These are phyloP conservation scores for Penicillium nordicum DNA, from an alignment of 2,329 filamentous ascomycete genomes.

Conservation along the genomic window DNA sequence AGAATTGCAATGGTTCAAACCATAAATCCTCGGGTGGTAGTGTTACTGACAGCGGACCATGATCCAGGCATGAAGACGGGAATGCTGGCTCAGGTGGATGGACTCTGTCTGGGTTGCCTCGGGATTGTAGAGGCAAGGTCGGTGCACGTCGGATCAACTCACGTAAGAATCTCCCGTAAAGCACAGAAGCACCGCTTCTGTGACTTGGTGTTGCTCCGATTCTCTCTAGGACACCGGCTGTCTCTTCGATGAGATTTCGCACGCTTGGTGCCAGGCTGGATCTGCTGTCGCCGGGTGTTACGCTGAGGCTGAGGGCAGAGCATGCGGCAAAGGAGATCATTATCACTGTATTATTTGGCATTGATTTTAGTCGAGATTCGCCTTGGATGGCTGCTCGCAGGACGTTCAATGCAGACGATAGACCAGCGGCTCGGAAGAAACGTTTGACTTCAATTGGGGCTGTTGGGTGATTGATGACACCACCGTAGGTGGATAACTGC, in stretches of 20 bases:
- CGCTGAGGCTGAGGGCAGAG: constrained; percentile 63
- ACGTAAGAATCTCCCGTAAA: constrained; percentile 57
- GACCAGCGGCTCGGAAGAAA: constrained; percentile 68
- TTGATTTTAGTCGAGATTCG: constrained; percentile 65
- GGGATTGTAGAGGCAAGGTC: constrained; percentile 16
- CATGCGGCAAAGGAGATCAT: constrained; percentile 75
- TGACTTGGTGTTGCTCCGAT: constrained; percentile 65
- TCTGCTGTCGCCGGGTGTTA: constrained; percentile 53
- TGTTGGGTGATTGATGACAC: constrained; percentile 70
- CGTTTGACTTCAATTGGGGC: constrained; percentile 67
- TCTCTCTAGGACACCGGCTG: constrained; percentile 64
- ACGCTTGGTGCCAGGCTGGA: constrained; percentile 62
- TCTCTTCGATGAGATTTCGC: constrained; percentile 63
- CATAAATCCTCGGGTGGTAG: constrained; percentile 38
- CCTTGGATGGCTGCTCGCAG: constrained; percentile 71
- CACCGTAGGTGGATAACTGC: constrained; percentile 69
- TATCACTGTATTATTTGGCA: constrained; percentile 75
- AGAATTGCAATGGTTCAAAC: constrained; percentile 59
- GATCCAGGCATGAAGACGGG: constrained; percentile 9
- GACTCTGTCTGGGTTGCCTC: constrained; percentile 3
- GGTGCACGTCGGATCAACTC: constrained; percentile 45
- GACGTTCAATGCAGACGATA: constrained; percentile 71
- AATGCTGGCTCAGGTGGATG: constrained; percentile 13
- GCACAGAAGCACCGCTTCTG: constrained; percentile 62
- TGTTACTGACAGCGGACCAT: constrained; percentile 11